Base-by-base conservation (phyloP, 805 yeast species). In the Lipomyces mesembrius region DNA sequence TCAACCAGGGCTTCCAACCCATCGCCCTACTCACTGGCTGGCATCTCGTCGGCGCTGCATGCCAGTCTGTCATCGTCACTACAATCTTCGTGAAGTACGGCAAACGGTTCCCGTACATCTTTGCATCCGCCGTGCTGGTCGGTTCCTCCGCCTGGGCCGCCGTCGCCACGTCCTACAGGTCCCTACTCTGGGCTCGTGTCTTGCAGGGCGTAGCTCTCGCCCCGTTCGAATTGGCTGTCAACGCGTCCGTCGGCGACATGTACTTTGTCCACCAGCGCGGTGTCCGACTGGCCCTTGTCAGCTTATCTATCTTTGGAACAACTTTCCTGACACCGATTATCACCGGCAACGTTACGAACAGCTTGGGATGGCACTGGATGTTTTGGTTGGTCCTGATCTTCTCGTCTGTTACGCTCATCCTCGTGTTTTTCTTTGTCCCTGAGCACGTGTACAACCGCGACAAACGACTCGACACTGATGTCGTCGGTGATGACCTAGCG, bases 251-350 rank as follows among this genome's bases (percentile, higher is more conserved):
- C 32, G 80, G 92, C 2, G 96, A 91, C 75, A 83, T 90, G 75
- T 91, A 85, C 75, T 91, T 83, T 77, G 89, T 87, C 70, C 96
- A 91, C 76, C 92, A 90, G 74, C 80, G 90, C 29, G 92, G 93
- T 61, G 80, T 87, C 35, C 86, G 86, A 12, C 82, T 91, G 76
- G 90, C 95, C 0, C 80, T 87, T 17, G 91, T 90, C 77, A 90
- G 89, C 69, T 74, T 90, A 78, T 87, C 91, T 32, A 87, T 92
- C 12, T 69, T 68, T 58, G 72, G 72, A 14, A 60, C 49, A 14
- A 37, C 20, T 20, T 69, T 69, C 49, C 65, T 69, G 27, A 59
- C 69, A 3, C 72, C 72, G 11, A 57, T 69, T 17, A 62, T 69
- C 46, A 63, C 69, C 17, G 72, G 72, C 9, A 54, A 56, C 25